Evolutionary conservation across 129 eudicot genomes (phyloP), one percentile per base, ranked within the genome.

Genomic region (Chrysanthemum lavandulifolium): DNA sequence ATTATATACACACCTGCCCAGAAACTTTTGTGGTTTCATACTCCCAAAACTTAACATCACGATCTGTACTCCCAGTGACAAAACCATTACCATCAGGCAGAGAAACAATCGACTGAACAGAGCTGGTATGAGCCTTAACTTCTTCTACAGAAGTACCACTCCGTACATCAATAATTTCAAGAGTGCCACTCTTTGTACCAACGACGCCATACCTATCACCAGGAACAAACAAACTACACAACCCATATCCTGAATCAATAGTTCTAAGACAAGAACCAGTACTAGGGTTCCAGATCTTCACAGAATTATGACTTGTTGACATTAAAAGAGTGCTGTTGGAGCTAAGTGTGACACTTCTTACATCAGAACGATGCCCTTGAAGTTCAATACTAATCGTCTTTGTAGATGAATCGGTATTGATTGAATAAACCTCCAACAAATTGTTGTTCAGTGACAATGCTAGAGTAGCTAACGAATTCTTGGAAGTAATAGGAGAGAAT

Each of bases 41-140:
- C 73, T 90, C 96, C 99, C 99, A 95, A 72, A 95, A 88, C 86
- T 95, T 95, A 73, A 95, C 96, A 83, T 95, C 99, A 48, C 86
- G 91, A 81, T 95, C 99, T 55, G 87, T 49, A 80, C 99, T 88
- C 51, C 97, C 99, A 36, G 99, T 90, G 59, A 95, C 88, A 84
- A 94, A 88, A 72, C 99, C 96, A 64, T 76, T 76, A 65, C 91
- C 94, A 84, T 90, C 97, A 67, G 94, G 85, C 19, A 86, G 73
- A 18, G 84, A 65, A 49, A 76, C 89, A 83, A 95, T 83, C n/a
- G 99, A 86, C 58, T 86, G 89, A 60, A 95, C 69, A 13, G 93
- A 73, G 45, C 88, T 89, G 6, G 96, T 91, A 82, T 95, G 99
- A 65, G 99, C 99, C 79, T 90, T 86, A 69, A 94, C 84, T 29